Base-by-base conservation (phyloP, 768 basidiomycete species). In the Calocybe indica region DNA sequence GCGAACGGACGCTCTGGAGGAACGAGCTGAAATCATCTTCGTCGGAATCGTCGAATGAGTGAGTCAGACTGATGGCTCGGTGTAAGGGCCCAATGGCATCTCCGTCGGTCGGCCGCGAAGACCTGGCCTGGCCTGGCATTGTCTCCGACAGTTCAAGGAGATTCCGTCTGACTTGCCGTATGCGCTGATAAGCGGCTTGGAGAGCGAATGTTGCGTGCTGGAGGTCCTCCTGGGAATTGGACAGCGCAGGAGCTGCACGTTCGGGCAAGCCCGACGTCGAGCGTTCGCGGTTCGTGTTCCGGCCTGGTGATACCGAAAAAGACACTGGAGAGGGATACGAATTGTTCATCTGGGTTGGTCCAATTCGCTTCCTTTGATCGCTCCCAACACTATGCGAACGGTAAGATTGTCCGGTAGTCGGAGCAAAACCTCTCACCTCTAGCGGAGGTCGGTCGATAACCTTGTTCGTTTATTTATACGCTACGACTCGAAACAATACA, bases 191-290 rank as follows among this genome's bases (percentile, higher is more conserved):
- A 14, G 78, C 80, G 33, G 72, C 70, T 46, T 80, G 76, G 35
- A 82, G 64, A 6, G 74, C 74, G n/a, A 66, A 63, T 36, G 79
- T 73, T n/a, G 78, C 76, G 47, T 73, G 68, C 32, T 74, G 73
- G 30, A 80, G 62, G 56, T 55, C 71, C 40, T 59, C 59, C 47
- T 68, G 69, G 41, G 67, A 63, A 33, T 65, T 62, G 37, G 48
- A 47, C 36, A 52, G 64, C 13, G 51, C 54, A 14, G 28, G 48
- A 9, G 47, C 40, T 6, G 40, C 53, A 13, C 38, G 38, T 32
- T 50, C 41, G 5, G 46, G 40, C 40, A n/a, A 45, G 35, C 8
- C 29, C 48, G 29, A 35, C 33, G 11, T 37, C 37, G 13, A 40
- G 37, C 34, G 42, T 29, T 36, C 38, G 50, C 14, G 13, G 40